These are phyloP conservation scores for Blastobotrys arbuscula DNA, from an alignment of 1,139 yeast genomes.

Conservation along the genomic window DNA sequence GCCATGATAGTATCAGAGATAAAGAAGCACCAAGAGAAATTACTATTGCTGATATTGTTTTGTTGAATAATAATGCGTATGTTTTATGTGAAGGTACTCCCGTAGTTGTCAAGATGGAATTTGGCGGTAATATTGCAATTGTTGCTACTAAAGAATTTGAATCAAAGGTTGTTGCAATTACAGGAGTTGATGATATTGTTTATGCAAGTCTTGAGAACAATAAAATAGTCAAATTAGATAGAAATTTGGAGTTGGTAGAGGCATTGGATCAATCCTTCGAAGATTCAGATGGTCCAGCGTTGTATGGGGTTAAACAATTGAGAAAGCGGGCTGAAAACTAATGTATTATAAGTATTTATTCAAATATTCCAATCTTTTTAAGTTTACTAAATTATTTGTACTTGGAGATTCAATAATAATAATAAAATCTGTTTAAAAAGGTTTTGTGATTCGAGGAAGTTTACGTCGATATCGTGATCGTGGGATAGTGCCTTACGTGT, in stretches of 20 bases:
- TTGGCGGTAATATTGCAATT: not conserved
- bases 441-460: too few relatives aligned
- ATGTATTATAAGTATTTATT: conserved; percentile 1
- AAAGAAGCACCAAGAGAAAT: conserved; percentile 53
- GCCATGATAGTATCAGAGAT: conserved; percentile 17
- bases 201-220: not conserved
- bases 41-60: conserved; percentile 61
- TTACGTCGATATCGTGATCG: too few relatives aligned
- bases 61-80: conserved; percentile 32
- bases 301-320: conserved; percentile 52
- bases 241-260: not conserved
- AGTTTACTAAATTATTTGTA: too few relatives aligned
- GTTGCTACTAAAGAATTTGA: not conserved
- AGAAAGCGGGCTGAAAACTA: conserved; percentile 81
- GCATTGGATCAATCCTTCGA: not conserved
- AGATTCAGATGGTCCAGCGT: not conserved
- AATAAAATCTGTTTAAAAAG: too few relatives aligned
- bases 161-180: not conserved
- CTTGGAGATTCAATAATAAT: too few relatives aligned
- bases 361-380: too few relatives aligned
- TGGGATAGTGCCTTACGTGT: too few relatives aligned
- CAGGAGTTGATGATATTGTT: not conserved
- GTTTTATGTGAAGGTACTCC: conserved; percentile 6
- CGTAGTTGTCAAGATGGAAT: conserved; percentile 2
- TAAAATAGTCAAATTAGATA: not conserved